phyloP scores from a whole-genome alignment of 2,329 filamentous ascomycete genomes.

The Penicillium decumbens region DNA sequence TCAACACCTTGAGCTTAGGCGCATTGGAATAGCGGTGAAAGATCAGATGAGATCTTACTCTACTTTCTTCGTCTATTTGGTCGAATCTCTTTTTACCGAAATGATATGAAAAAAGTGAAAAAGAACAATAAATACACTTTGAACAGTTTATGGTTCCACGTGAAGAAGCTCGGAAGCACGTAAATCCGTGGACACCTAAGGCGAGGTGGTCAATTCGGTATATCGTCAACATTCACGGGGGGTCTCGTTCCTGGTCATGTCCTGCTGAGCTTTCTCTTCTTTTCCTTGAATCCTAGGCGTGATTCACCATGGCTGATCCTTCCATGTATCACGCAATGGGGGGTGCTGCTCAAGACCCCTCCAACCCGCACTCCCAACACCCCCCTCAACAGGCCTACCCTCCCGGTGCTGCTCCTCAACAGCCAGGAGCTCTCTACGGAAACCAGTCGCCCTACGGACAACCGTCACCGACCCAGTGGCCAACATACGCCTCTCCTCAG shows the following conservation, averaged over 20 bases:
- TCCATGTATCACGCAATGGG: constrained; percentile 40
- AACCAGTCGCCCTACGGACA: constrained; percentile 31
- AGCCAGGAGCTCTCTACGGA: constrained; percentile 36
- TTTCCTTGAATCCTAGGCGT: constrained; percentile 21
- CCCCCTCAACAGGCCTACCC: constrained; percentile 50
- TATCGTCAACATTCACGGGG: constrained; percentile 23
- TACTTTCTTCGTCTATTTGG: too few relatives aligned
- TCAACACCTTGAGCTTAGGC: too few relatives aligned
- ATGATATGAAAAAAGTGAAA: neutral
- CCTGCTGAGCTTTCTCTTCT: constrained; percentile 5
- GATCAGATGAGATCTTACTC: too few relatives aligned
- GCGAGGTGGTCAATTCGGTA: constrained; percentile 36
- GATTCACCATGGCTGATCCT: constrained; percentile 42
- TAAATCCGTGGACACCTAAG: constrained; percentile 24
- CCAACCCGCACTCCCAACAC: constrained; percentile 49
- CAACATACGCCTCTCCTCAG: constrained; percentile 28
- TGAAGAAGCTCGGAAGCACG: constrained; percentile 25
- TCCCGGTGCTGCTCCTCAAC: constrained; percentile 38
- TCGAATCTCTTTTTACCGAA: too few relatives aligned
- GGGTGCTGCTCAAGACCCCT: constrained; percentile 49
- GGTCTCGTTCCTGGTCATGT: constrained; percentile 2
- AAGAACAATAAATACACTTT: neutral
- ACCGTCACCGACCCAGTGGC: constrained; percentile 31
- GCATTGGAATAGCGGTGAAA: too few relatives aligned
- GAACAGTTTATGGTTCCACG: constrained; percentile 3